Conservation (phyloP, 1,284 basidiomycete genomes). For the Puccinia novopanici region DNA sequence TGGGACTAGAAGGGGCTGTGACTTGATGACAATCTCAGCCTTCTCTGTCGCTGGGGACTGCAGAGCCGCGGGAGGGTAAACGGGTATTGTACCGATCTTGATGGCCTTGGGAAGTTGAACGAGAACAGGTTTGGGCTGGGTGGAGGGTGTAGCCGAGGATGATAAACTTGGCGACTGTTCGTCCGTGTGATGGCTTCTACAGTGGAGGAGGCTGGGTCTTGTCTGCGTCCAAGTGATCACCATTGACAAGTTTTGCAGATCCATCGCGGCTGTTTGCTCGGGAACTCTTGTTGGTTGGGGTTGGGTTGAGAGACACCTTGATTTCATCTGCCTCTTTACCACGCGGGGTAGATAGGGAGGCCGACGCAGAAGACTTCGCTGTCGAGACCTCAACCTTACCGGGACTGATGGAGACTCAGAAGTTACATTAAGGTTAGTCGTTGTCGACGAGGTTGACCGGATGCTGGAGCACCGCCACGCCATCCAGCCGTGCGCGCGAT, state of each 20-base stretch:
- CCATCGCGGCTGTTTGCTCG: neutral
- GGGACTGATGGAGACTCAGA: neutral
- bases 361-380: neutral
- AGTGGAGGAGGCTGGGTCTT: neutral
- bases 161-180: conserved; percentile 15
- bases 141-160: neutral
- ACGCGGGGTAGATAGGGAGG: neutral
- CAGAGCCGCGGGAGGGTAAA: conserved; percentile 9
- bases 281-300: neutral
- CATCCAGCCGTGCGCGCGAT: neutral
- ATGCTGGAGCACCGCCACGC: conserved; percentile 18
- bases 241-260: neutral
- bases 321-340: neutral
- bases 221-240: neutral
- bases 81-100: conserved; percentile 45
- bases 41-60: conserved; percentile 1
- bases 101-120: conserved; percentile 34
- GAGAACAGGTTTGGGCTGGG: conserved; percentile 1
- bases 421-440: neutral
- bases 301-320: conserved; percentile 2
- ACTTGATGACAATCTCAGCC: neutral
- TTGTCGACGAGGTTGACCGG: conserved; percentile 12
- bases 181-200: neutral
- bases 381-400: neutral
- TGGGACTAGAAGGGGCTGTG: conserved; percentile 6